phyloP scores from a whole-genome alignment of 805 yeast genomes.

The Barnettozyma vustinii region DNA sequence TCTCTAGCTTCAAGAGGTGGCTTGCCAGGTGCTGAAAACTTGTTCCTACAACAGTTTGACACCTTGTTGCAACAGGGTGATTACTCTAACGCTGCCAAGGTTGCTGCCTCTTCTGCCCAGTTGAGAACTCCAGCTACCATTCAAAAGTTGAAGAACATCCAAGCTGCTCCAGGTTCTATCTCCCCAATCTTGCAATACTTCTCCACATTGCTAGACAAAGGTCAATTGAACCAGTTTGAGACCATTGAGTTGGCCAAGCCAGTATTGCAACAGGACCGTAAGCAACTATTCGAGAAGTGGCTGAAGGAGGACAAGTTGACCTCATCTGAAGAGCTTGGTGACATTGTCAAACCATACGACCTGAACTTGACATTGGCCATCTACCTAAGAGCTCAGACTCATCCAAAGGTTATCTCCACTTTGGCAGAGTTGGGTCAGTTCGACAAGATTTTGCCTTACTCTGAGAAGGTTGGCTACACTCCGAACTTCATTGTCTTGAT shows the following conservation, averaged over 20 bases:
- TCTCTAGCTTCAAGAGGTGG: slow-evolving; percentile 93
- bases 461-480: slow-evolving; percentile 79
- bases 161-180: slow-evolving; percentile 89
- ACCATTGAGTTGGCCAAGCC: slow-evolving; percentile 94
- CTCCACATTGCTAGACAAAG: slow-evolving; percentile 86
- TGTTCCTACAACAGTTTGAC: slow-evolving; percentile 89
- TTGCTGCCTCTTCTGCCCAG: slow-evolving; percentile 92
- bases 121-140: slow-evolving; percentile 93
- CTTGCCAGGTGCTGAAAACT: slow-evolving; percentile 92
- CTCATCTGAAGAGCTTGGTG: slow-evolving; percentile 96
- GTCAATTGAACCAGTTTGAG: slow-evolving; percentile 87
- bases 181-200: slow-evolving; percentile 93
- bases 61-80: slow-evolving; percentile 78
- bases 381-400: slow-evolving; percentile 75
- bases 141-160: slow-evolving; percentile 83
- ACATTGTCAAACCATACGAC: slow-evolving; percentile 85
- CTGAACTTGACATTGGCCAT: slow-evolving; percentile 84
- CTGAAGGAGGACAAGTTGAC: slow-evolving; percentile 91
- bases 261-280: slow-evolving; percentile 90
- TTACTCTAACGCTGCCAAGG: slow-evolving; percentile 88
- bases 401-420: slow-evolving; percentile 84
- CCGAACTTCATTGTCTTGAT: slow-evolving; percentile 89
- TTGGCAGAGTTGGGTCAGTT: slow-evolving; percentile 95
- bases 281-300: slow-evolving; percentile 93
- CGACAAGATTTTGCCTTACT: slow-evolving; percentile 91